A percentile compares a stretch with the other conserved stretches of the same genome.
These are phyloP conservation scores for Annulohypoxylon stygium DNA, from an alignment of 495 filamentous ascomycete genomes.

Conservation along the genomic window DNA sequence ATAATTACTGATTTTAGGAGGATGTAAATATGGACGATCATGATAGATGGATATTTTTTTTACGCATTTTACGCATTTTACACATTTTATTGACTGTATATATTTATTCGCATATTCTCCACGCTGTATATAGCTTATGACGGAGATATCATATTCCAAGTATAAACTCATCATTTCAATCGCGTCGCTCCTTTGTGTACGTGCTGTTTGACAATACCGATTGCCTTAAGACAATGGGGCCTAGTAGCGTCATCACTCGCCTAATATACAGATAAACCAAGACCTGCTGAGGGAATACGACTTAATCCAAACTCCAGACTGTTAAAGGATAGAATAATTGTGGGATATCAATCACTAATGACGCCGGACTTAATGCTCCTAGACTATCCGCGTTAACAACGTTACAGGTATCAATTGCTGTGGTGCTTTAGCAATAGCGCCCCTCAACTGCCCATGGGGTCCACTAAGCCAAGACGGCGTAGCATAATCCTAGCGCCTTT, in stretches of 20 bases:
- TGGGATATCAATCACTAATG: background rate
- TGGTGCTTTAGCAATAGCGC: background rate
- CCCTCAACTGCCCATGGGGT: background rate
- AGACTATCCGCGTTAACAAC: background rate
- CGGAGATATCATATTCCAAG: background rate
- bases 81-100: conserved; percentile 29
- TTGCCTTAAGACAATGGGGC: no score
- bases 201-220: background rate
- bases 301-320: background rate
- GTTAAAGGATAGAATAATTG: background rate
- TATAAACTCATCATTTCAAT: background rate
- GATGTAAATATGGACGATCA: conserved; percentile 30
- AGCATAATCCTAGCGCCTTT: background rate
- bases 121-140: conserved; percentile 30
- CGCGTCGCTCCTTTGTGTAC: background rate
- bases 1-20: conserved; percentile 15
- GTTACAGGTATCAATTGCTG: background rate
- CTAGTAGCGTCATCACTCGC: background rate
- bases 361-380: background rate
- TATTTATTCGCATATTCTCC: conserved; percentile 10
- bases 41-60: background rate
- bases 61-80: background rate
- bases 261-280: background rate
- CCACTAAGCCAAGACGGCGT: background rate
- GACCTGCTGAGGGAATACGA: background rate